phyloP scores from a whole-genome alignment of 306 rosid genomes.

The Dryas octopetala region DNA sequence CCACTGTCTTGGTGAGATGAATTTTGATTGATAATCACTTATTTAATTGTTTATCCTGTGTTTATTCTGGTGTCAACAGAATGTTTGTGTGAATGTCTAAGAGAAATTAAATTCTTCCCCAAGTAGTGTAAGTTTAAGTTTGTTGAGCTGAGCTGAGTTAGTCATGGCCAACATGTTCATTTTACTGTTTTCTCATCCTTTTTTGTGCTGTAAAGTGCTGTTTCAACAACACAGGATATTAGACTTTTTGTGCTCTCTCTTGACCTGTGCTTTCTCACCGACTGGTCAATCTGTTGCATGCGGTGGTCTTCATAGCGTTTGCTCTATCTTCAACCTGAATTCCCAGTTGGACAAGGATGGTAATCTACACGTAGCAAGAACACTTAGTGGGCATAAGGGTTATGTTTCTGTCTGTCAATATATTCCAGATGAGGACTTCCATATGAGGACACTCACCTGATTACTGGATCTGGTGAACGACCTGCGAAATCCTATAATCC shows the following conservation, averaged over 20 bases:
- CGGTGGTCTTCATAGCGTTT: conserved; percentile 95
- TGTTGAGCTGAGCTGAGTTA: neutral
- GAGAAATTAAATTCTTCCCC: neutral
- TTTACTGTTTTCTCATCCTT: neutral
- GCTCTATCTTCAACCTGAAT: conserved; percentile 90
- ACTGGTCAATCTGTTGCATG: conserved; percentile 93
- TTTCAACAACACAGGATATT: neutral
- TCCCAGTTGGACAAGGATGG: conserved; percentile 81
- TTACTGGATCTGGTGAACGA: conserved; percentile 96
- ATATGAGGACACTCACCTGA: conserved; percentile 76
- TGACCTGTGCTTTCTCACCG: conserved; percentile 94
- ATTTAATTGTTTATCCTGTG: neutral
- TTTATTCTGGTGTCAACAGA: neutral
- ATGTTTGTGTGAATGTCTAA: neutral
- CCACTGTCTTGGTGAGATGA: neutral
- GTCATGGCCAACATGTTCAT: neutral
- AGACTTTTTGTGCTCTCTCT: too few species aligned
- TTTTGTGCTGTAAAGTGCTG: neutral
- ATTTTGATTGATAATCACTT: neutral
- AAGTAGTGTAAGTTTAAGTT: neutral
- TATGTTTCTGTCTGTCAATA: conserved; percentile 92
- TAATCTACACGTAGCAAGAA: conserved; percentile 59
- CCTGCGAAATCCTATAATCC: too few species aligned
- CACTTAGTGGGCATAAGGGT: conserved; percentile 90
- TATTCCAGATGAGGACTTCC: conserved; percentile 83